A percentile compares a stretch with the other conserved stretches of the same genome.
Conservation (phyloP, 306 rosid species). For the Ormosia emarginata region DNA sequence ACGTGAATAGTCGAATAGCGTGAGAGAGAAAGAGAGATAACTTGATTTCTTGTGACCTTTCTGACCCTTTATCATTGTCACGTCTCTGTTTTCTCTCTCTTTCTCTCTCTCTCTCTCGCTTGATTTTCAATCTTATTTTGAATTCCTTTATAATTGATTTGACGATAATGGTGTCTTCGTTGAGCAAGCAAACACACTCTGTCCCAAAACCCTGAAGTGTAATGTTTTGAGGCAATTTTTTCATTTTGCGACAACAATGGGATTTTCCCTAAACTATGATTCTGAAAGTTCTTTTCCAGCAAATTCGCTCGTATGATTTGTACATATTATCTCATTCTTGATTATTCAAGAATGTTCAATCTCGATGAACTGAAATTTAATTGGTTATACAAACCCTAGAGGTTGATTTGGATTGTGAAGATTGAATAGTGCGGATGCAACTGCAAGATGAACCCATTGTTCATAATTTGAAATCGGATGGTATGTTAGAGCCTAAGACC, state of each 20-base stretch:
- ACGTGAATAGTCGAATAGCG: no score
- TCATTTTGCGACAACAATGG: constrained; percentile 48
- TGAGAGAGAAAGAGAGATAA: background rate
- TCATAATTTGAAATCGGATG: no score
- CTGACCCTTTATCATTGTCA: constrained; percentile 51
- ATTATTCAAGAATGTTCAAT: no score
- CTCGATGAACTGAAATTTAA: no score
- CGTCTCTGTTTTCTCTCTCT: background rate
- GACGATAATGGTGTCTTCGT: no score
- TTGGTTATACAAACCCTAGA: no score
- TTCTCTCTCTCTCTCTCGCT: background rate
- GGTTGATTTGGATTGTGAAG: no score
- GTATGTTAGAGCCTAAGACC: no score
- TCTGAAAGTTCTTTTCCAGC: constrained; percentile 21
- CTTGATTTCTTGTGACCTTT: constrained; percentile 30
- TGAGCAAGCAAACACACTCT: constrained; percentile 55
- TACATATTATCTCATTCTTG: no score
- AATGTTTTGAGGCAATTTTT: constrained; percentile 62
- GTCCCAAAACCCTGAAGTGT: constrained; percentile 43
- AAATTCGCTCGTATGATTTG: constrained; percentile 31
- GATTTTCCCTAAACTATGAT: background rate
- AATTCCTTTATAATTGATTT: background rate
- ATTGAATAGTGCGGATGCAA: no score
- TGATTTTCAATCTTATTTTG: background rate
- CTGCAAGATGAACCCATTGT: no score